A percentile compares a stretch with the other conserved stretches of the same genome.
These are phyloP conservation scores for Geotrichum cucujoidarum DNA, from an alignment of 1,139 yeast genomes.

Conservation along the genomic window DNA sequence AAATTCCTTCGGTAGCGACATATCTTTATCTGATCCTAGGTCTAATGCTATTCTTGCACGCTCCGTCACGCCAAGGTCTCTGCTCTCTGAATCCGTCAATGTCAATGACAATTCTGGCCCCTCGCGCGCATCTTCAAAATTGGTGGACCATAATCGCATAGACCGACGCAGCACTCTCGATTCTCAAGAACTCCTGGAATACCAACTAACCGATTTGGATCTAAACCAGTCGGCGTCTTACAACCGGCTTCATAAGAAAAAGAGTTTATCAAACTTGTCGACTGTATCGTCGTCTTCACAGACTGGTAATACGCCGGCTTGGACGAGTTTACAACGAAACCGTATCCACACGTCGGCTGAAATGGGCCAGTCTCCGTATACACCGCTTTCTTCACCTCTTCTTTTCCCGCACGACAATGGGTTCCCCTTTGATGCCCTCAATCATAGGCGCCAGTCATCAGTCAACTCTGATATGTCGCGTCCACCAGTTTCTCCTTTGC, in stretches of 20 bases:
- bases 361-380: slow-evolving; percentile 25
- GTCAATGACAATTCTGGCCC: not conserved
- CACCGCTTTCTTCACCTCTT: slow-evolving; percentile 33
- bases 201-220: slow-evolving; percentile 26
- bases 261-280: slow-evolving; percentile 15
- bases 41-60: not conserved
- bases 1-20: slow-evolving; percentile 2
- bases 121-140: too few relatives aligned
- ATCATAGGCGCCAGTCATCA: slow-evolving; percentile 31
- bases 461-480: slow-evolving; percentile 24
- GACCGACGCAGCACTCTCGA: slow-evolving; percentile 10
- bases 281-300: slow-evolving; percentile 13
- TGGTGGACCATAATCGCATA: not conserved
- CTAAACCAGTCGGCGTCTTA: slow-evolving; percentile 20
- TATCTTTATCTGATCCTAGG: slow-evolving; percentile 7
- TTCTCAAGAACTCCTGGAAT: slow-evolving; percentile 11
- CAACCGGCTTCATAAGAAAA: slow-evolving; percentile 12
- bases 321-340: slow-evolving; percentile 19
- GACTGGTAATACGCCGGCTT: slow-evolving; percentile 2
- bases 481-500: slow-evolving; percentile 69
- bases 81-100: slow-evolving; percentile 12
- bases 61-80: slow-evolving; percentile 15
- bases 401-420: slow-evolving; percentile 29
- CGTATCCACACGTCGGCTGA: slow-evolving; percentile 16
- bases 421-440: slow-evolving; percentile 16